phyloP scores from a whole-genome alignment of 2,329 filamentous ascomycete genomes.

The Arthrobotrys pseudoclavata region DNA sequence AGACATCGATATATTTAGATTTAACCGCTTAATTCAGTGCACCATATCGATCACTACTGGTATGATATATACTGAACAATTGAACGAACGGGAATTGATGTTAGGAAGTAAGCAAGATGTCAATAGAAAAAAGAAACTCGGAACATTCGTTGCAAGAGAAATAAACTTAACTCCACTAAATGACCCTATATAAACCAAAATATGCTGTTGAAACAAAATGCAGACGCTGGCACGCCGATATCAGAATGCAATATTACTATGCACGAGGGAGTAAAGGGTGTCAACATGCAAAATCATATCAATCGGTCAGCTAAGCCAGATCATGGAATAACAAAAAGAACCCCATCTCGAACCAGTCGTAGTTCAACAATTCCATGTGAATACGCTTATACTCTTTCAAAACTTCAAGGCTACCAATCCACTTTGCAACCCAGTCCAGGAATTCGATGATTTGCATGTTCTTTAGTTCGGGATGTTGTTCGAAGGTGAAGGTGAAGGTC shows the following conservation, averaged over 20 bases:
- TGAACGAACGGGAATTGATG: neutral
- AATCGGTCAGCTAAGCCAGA: constrained; percentile 30
- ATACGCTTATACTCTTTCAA: constrained; percentile 50
- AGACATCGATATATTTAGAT: too few relatives aligned
- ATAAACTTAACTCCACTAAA: constrained; percentile 8
- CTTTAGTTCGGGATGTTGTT: constrained; percentile 43
- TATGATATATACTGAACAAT: too few relatives aligned
- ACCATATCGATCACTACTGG: too few relatives aligned
- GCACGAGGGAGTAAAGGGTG: neutral
- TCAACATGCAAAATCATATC: constrained; percentile 20
- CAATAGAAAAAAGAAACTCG: neutral
- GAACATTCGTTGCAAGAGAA: neutral
- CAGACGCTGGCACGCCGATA: neutral
- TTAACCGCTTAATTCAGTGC: too few relatives aligned
- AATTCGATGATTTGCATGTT: constrained; percentile 57
- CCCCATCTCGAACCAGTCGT: constrained; percentile 50
- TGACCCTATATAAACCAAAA: constrained; percentile 2
- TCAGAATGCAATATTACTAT: constrained; percentile 20
- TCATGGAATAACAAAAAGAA: constrained; percentile 54
- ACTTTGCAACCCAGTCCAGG: constrained; percentile 52
- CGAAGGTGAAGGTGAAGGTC: constrained; percentile 42
- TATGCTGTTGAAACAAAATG: neutral
- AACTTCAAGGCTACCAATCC: constrained; percentile 33
- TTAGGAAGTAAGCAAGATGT: neutral
- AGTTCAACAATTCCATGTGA: constrained; percentile 47